Evolutionary conservation across 1,139 yeast genomes (phyloP).

Genomic region (Taphrina communis): DNA sequence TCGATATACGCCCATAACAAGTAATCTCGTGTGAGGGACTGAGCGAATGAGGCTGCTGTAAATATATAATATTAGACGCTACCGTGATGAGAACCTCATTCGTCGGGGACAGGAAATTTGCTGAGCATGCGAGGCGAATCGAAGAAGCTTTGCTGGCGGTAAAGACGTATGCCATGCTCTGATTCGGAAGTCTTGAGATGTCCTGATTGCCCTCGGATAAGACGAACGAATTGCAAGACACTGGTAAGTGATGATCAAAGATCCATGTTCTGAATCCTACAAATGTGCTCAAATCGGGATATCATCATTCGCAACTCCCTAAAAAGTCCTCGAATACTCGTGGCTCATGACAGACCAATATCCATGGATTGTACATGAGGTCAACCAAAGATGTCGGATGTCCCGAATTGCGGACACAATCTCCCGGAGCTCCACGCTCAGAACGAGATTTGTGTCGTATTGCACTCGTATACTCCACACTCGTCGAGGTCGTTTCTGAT

Average conservation of each 20-base stretch:
- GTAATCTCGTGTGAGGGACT: constrained; percentile 40
- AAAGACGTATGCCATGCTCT: constrained; percentile 44
- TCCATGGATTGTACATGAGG: neutral
- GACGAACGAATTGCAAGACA: too few species aligned
- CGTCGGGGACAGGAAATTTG: constrained; percentile 42
- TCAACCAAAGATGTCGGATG: constrained; percentile 9
- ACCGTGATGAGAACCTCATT: constrained; percentile 43
- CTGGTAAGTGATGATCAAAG: too few species aligned
- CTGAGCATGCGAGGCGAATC: constrained; percentile 45
- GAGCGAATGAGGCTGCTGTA: constrained; percentile 44
- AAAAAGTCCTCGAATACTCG: too few species aligned
- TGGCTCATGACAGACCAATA: too few species aligned
- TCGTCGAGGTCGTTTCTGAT: constrained; percentile 1
- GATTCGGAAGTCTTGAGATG: neutral
- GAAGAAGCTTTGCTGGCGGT: constrained; percentile 47
- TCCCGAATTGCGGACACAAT: constrained; percentile 9
- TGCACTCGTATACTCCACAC: neutral
- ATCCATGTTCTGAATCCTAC: too few species aligned
- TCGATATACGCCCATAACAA: constrained; percentile 43
- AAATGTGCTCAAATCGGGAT: too few species aligned
- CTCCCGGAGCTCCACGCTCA: neutral
- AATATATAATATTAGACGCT: constrained; percentile 43
- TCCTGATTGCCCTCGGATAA: neutral
- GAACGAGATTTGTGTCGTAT: neutral
- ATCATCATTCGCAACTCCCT: too few species aligned